phyloP scores from a whole-genome alignment of 2,329 filamentous ascomycete genomes.

The Colletotrichum gigasporum region DNA sequence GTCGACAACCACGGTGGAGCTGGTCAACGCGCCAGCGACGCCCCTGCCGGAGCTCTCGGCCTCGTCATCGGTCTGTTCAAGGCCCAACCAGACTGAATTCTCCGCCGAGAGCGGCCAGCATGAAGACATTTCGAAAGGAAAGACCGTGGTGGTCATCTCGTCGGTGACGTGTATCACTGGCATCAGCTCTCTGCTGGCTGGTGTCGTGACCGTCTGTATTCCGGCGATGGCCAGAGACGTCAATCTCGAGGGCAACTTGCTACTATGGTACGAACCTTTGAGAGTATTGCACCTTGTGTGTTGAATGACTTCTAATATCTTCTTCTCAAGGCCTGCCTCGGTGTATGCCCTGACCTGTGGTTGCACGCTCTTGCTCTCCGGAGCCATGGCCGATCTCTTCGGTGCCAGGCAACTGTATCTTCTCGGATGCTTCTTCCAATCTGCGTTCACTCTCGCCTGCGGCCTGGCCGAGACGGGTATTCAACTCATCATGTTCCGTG shows the following conservation, averaged over 20 bases:
- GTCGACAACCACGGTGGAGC: slow-evolving; percentile 7
- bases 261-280: slow-evolving; percentile 5
- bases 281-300: fast-evolving
- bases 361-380: slow-evolving; percentile 15
- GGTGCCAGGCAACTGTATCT: slow-evolving; percentile 28
- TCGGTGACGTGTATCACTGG: slow-evolving; percentile 22
- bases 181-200: slow-evolving; percentile 18
- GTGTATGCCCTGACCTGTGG: slow-evolving; percentile 21
- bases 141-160: slow-evolving; percentile 19
- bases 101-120: background rate
- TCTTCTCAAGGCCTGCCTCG: slow-evolving; percentile 8
- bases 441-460: slow-evolving; percentile 24
- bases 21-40: background rate
- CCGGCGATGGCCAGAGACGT: slow-evolving; percentile 21
- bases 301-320: background rate
- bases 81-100: background rate
- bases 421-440: slow-evolving; percentile 25
- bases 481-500: slow-evolving; percentile 28
- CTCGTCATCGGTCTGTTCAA: background rate
- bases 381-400: slow-evolving; percentile 28
- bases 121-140: slow-evolving; percentile 11
- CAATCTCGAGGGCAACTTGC: background rate
- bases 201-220: slow-evolving; percentile 19
- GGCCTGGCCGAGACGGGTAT: slow-evolving; percentile 21
- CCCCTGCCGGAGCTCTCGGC: background rate